phyloP scores from a whole-genome alignment of 2,329 filamentous ascomycete species.

The Pseudocercospora fijiensis region DNA sequence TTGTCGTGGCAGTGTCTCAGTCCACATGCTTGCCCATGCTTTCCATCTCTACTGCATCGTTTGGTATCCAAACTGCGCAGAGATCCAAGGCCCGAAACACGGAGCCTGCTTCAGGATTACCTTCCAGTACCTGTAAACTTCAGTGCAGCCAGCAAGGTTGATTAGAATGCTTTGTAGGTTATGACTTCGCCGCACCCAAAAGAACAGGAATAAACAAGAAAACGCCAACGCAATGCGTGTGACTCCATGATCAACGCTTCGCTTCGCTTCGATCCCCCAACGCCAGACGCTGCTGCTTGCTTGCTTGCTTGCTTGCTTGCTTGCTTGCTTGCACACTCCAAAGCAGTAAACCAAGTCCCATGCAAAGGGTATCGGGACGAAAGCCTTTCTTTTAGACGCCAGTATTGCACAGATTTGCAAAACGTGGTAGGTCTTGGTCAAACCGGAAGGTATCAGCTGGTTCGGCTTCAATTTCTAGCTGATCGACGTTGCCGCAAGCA shows the following conservation, averaged over 20 bases:
- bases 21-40: slow-evolving; percentile 9
- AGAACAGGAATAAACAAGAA: slow-evolving; percentile 2
- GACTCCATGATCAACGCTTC: neutral
- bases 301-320: too few species aligned
- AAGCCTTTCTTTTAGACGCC: neutral
- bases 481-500: slow-evolving; percentile 34
- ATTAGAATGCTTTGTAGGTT: neutral
- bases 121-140: neutral
- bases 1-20: slow-evolving; percentile 10
- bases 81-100: neutral
- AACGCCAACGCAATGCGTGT: slow-evolving; percentile 9
- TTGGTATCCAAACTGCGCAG: neutral
- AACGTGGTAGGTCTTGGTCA: neutral
- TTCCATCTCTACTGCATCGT: neutral
- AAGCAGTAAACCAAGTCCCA: slow-evolving; percentile 8
- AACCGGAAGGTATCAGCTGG: slow-evolving; percentile 7
- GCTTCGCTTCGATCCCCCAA: slow-evolving; percentile 6
- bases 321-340: slow-evolving; percentile 10
- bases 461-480: slow-evolving; percentile 20
- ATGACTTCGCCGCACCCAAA: neutral
- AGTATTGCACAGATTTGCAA: slow-evolving; percentile 4
- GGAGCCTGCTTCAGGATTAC: slow-evolving; percentile 1
- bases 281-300: slow-evolving; percentile 14
- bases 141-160: neutral
- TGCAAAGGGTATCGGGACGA: slow-evolving; percentile 9